Evolutionary conservation across 2,329 filamentous ascomycete genomes (phyloP), one percentile per base, ranked within the genome.

Genomic region (Scedosporium aurantiacum): DNA sequence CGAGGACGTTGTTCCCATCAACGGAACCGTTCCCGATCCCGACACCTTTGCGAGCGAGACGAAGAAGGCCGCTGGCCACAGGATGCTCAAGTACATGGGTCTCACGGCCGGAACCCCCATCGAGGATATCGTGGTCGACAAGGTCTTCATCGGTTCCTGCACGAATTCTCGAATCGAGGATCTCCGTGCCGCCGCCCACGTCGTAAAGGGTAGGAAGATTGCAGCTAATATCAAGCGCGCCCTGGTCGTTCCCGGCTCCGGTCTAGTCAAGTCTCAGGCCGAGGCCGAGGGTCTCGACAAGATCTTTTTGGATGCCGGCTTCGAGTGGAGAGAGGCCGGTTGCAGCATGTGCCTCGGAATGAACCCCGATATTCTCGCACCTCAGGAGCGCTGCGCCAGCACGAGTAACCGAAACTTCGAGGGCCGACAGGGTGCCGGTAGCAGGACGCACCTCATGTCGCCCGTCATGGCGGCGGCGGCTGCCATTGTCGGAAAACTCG

Each of bases 321-420:
- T 97, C 67, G 93, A 97, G 74, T 97, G 93, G 93, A 86, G 94
- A 72, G 94, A 99, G 78, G 94, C 94, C 66, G 94, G 94, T 58
- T 99, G 94, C 83, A 96, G 90, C 65, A 99, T 99, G 94, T 97
- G 94, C 73, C 82, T 99, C 61, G 94, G 94, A 72, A 99, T 99
- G 93, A 99, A 99, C 79, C 93, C 94, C 0, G 94, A 99, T 73
- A 97, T 99, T 65, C 83, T 97, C 56, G 86, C 91, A 1, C 92
- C 94, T 60, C 84, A 88, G 73, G 94, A 99, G 77, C 87, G 94
- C 70, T 97, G 94, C 72, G 94, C 94, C 50, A 93, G 88, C 71
- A 97, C 94, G 58, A 95, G 90, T 65, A 97, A 97, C 78, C 89
- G 94, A 69, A 97, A 97, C 76, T 97, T 97, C 68, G 94, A 97